These are phyloP conservation scores for Candida stauntonica DNA, from an alignment of 805 yeast genomes.

Conservation along the genomic window DNA sequence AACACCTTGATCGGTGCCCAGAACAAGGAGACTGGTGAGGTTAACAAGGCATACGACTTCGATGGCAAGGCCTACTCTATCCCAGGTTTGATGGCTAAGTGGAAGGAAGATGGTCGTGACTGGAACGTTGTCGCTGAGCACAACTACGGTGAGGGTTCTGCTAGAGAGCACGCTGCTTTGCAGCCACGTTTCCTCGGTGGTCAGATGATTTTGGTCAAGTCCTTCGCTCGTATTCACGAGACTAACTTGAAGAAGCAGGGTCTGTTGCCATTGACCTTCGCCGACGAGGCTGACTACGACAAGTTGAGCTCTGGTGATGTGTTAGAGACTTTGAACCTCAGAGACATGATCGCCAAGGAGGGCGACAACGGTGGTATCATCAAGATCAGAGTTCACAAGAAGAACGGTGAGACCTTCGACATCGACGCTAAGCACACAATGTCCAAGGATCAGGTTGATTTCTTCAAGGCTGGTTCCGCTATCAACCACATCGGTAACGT, in stretches of 20 bases:
- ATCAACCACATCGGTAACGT: constrained; percentile 81
- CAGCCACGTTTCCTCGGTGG: constrained; percentile 96
- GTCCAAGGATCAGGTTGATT: constrained; percentile 94
- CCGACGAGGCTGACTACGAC: constrained; percentile 86
- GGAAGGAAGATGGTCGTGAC: constrained; percentile 80
- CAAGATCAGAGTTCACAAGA: constrained; percentile 68
- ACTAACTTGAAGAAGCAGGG: constrained; percentile 99
- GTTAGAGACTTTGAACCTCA: constrained; percentile 67
- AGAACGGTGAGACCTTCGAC: constrained; percentile 62
- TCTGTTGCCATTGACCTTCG: constrained; percentile 91
- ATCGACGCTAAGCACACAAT: constrained; percentile 88
- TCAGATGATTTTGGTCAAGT: constrained; percentile 78
- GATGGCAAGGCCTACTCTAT: constrained; percentile 75
- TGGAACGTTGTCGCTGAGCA: constrained; percentile 98
- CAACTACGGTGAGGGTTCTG: constrained; percentile 98
- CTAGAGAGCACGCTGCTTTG: constrained; percentile 97
- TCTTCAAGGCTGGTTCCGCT: constrained; percentile 97
- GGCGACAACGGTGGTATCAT: constrained; percentile 88
- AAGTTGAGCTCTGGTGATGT: constrained; percentile 70
- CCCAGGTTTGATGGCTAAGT: constrained; percentile 95
- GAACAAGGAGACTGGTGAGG: constrained; percentile 95
- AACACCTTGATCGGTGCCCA: constrained; percentile 96
- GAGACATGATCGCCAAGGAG: constrained; percentile 70
- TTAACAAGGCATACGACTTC: constrained; percentile 82
- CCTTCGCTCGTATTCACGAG: constrained; percentile 98